phyloP scores from a whole-genome alignment of 768 basidiomycete species.

The Boletus tomentosulus region DNA sequence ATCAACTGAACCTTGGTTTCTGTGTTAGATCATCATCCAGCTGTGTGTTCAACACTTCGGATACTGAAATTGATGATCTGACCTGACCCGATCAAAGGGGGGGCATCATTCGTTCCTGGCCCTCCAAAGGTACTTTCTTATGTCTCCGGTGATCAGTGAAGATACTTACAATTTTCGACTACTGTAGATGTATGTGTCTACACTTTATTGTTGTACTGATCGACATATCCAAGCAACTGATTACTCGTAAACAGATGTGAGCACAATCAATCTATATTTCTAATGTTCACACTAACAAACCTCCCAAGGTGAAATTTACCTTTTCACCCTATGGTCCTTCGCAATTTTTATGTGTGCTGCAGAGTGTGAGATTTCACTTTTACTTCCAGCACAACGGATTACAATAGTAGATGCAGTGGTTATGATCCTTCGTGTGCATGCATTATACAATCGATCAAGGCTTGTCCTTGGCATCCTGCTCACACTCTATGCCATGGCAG shows the following conservation, averaged over 20 bases:
- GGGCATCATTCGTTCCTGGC: background rate
- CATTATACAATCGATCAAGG: background rate
- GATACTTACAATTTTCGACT: background rate
- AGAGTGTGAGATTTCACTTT: background rate
- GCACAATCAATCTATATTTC: background rate
- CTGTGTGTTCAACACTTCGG: background rate
- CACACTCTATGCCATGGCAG: background rate
- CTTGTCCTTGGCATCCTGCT: background rate
- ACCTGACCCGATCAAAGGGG: background rate
- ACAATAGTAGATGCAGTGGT: background rate
- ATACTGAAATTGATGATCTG: background rate
- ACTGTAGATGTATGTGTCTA: background rate
- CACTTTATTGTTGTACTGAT: background rate
- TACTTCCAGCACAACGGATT: background rate
- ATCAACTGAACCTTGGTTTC: background rate
- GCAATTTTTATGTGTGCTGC: slow-evolving; percentile 1
- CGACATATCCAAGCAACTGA: too few species aligned
- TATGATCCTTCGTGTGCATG: slow-evolving; percentile 1
- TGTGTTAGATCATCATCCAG: background rate
- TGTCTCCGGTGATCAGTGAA: background rate
- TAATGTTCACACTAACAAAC: background rate
- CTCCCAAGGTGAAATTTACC: too few species aligned
- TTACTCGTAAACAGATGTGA: background rate
- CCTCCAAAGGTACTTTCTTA: background rate
- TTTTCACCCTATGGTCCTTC: background rate